Conservation (phyloP, 805 yeast genomes). For the Pichia exigua region DNA sequence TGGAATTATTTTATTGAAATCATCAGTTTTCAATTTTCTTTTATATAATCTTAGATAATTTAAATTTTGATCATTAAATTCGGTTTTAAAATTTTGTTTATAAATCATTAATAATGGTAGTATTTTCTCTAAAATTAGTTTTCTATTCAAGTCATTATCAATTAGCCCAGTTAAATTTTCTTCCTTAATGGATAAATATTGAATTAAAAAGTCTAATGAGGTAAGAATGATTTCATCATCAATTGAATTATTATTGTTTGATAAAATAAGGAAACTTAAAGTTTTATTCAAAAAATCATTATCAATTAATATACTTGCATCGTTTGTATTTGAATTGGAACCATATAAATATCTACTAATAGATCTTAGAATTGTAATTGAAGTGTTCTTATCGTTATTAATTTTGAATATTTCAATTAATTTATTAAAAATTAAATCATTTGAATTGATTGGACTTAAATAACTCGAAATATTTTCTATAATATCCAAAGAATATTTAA, state of each 20-base stretch:
- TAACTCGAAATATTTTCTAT: constrained; percentile 81
- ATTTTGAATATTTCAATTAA: constrained; percentile 43
- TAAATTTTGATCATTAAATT: constrained; percentile 28
- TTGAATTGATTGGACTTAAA: constrained; percentile 62
- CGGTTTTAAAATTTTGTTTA: constrained; percentile 33
- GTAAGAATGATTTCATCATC: constrained; percentile 71
- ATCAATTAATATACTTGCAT: constrained; percentile 43
- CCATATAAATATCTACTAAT: constrained; percentile 72
- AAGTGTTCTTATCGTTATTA: constrained; percentile 59
- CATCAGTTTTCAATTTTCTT: constrained; percentile 36
- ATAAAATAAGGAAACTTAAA: constrained; percentile 48
- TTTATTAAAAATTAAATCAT: constrained; percentile 58
- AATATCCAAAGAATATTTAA: constrained; percentile 65
- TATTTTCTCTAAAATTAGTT: constrained; percentile 45
- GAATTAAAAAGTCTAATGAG: constrained; percentile 74
- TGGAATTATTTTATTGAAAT: constrained; percentile 11
- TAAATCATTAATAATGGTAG: constrained; percentile 56
- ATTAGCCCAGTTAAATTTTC: constrained; percentile 53
- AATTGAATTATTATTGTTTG: constrained; percentile 23
- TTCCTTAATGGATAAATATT: constrained; percentile 42
- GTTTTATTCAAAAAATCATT: constrained; percentile 43
- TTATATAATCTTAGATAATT: constrained; percentile 34
- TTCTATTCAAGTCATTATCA: constrained; percentile 38
- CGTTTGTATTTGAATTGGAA: constrained; percentile 27
- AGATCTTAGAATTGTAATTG: constrained; percentile 66